Base-by-base conservation (phyloP, 2,329 filamentous ascomycete species). In the Fusarium tanahbumbuense region DNA sequence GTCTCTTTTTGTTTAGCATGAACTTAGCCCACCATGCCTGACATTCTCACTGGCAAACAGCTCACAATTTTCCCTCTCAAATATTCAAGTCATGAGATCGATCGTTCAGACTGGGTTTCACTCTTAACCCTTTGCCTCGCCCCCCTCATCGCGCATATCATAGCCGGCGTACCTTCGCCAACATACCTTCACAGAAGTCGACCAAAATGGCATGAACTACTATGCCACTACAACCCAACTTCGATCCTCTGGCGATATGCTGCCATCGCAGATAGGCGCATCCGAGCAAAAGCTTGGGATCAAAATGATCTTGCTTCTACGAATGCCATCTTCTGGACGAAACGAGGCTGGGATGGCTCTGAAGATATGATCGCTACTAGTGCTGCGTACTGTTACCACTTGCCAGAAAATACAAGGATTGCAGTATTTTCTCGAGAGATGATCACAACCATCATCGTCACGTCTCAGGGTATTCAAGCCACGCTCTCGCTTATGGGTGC, bases 181-280 rank as follows among this genome's bases (percentile, higher is more conserved):
- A 52, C 53, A 6, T 61, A 42, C 27, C 56, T 68, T 11, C 20
- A 41, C 10, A 16, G 27, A 4, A 55, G 60, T 12, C 47, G 56
- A 16, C 67, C 67, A 9, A 10, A 25, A n/a, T 70, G 60, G 60
- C 60, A 68, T 12, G 64, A 68, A 13, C 28, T 44, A 8, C 32
- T 69, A 15, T 69, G 67, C 6, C 64, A 58, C 7, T 69, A 68
- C 12, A 69, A 68, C 4, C 67, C 67, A 9, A 68, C 67, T 18
- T 69, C 64, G 1, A 65, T 68, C 9, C 55, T 69, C 2, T 68
- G 67, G 67, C 56, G 67, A 7, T 68, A 69, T 22, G 55, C 37
- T 2, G 40, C 45, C 0, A 56, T 70, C 3, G 23, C 64, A 3
- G 67, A 68, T 12, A 41, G 67, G 11, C 52, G 64, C 0, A 50